Conservation (phyloP, 805 yeast species). For the Danielia oregonensis region DNA sequence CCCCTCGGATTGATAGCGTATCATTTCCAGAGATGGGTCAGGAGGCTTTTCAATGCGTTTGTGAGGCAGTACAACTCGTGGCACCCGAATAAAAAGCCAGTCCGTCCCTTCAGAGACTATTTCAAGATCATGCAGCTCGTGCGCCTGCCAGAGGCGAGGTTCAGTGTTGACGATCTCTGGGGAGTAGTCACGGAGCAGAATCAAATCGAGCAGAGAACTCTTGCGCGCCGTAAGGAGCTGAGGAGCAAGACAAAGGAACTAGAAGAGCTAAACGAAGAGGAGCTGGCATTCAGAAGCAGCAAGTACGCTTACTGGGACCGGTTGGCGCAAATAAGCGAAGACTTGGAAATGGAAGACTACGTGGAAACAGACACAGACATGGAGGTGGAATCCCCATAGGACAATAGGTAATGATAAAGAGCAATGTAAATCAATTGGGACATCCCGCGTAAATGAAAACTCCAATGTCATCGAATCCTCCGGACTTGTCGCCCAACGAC, state of each 20-base stretch:
- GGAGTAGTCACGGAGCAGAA: constrained; percentile 27
- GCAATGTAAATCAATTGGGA: too few relatives aligned
- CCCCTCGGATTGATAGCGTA: constrained; percentile 21
- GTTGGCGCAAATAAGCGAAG: constrained; percentile 19
- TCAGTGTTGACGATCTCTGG: constrained; percentile 21
- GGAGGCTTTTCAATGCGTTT: constrained; percentile 34
- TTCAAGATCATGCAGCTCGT: constrained; percentile 23
- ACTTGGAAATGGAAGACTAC: constrained; percentile 23
- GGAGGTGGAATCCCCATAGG: constrained; percentile 8
- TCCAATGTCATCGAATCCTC: too few relatives aligned
- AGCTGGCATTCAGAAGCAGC: constrained; percentile 17
- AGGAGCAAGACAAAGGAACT: constrained; percentile 7
- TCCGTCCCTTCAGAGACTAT: constrained; percentile 16
- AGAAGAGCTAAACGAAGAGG: constrained; percentile 14
- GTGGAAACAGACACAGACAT: constrained; percentile 9
- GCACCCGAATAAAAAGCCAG: constrained; percentile 11
- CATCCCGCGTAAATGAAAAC: too few relatives aligned
- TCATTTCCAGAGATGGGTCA: constrained; percentile 33
- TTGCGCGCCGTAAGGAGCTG: constrained; percentile 10
- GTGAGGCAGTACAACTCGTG: constrained; percentile 24
- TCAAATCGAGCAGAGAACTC: constrained; percentile 15
- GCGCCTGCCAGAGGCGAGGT: constrained; percentile 12
- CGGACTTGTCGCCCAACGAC: too few relatives aligned
- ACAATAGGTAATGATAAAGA: too few relatives aligned
- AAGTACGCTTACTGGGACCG: constrained; percentile 38